Evolutionary conservation across 768 basidiomycete species (phyloP), one percentile per base, ranked within the genome.

Genomic region (Termitomyces sp.): DNA sequence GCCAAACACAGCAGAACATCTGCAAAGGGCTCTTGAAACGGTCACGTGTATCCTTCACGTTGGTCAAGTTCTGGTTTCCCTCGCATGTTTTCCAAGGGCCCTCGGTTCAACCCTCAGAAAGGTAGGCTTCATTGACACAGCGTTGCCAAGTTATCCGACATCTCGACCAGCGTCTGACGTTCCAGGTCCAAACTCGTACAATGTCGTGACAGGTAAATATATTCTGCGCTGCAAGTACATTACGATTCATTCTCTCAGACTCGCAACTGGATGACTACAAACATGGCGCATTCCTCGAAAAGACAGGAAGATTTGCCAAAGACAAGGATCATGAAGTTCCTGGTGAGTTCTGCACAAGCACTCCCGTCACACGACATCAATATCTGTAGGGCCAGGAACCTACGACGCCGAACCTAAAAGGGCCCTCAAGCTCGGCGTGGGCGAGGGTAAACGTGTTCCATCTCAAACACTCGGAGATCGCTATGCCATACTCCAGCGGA

Each of bases 241-340:
- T n/a, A n/a, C n/a, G n/a, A n/a, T n/a, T 42, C 25, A 54, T 12
- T 23, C 25, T 12, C 35, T 10, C 55, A 78, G 79, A 79, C 12
- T 74, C 79, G 0, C 72, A 73, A 21, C 70, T 74, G 23, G 81
- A 83, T 28, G 66, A 72, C 16, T 79, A 84, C 64, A 85, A 85
- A 64, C 76, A 77, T 21, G 81, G 83, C 1, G 82, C 80, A 16
- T 81, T 83, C 56, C 70, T 84, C 3, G 83, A 85, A 66, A 84
- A 81, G 61, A 67, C 79, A 2, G 77, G 79, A 40, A 72, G 83
- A 2, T 84, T 84, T 64, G 55, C 62, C 14, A 74, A 77, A 56
- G 76, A 82, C 17, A 78, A 75, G 56, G 61, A 63, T 6, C 67
- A 71, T 1, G 72, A 79, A 6, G 63, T 68, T 10, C 70, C 76